Conservation (phyloP, 192 early-diverging fungal species). For the Obelidium mucronatum region DNA sequence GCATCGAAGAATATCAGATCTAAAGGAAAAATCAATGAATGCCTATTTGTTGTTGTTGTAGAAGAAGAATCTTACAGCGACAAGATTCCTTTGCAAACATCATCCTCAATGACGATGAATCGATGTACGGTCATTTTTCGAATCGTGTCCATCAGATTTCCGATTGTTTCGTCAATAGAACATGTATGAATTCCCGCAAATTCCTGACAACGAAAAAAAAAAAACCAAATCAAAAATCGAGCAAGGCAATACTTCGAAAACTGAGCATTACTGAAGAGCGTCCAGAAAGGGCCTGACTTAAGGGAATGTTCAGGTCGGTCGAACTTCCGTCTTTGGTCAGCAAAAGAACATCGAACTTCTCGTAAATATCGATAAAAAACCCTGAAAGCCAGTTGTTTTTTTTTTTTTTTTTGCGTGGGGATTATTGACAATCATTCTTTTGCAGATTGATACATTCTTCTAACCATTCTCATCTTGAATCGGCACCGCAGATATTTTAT, state of each 20-base stretch:
- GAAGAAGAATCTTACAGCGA: constrained; percentile 28
- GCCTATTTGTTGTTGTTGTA: no score
- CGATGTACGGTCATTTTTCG: constrained; percentile 86
- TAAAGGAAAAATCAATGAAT: constrained; percentile 2
- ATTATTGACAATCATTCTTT: constrained; percentile 14
- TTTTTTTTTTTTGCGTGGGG: not conserved
- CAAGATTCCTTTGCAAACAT: constrained; percentile 38
- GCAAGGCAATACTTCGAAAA: not conserved
- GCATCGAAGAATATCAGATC: constrained; percentile 33
- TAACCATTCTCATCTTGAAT: constrained; percentile 86
- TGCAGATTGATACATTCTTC: constrained; percentile 5
- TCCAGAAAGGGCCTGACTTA: constrained; percentile 82
- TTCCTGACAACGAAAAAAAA: constrained; percentile 60
- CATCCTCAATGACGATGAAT: constrained; percentile 87
- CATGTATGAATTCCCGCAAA: constrained; percentile 96
- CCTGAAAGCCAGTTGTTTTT: constrained; percentile 63
- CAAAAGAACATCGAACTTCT: constrained; percentile 96
- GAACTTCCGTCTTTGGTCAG: constrained; percentile 74
- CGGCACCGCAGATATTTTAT: constrained; percentile 90
- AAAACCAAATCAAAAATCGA: not conserved
- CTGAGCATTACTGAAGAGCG: constrained; percentile 73
- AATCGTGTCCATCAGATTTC: constrained; percentile 89
- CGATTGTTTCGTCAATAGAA: constrained; percentile 83
- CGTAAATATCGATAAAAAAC: constrained; percentile 92
- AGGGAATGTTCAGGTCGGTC: constrained; percentile 83